Base-by-base conservation (phyloP, 2,329 filamentous ascomycete species). In the Neopestalotiopsis rosae region DNA sequence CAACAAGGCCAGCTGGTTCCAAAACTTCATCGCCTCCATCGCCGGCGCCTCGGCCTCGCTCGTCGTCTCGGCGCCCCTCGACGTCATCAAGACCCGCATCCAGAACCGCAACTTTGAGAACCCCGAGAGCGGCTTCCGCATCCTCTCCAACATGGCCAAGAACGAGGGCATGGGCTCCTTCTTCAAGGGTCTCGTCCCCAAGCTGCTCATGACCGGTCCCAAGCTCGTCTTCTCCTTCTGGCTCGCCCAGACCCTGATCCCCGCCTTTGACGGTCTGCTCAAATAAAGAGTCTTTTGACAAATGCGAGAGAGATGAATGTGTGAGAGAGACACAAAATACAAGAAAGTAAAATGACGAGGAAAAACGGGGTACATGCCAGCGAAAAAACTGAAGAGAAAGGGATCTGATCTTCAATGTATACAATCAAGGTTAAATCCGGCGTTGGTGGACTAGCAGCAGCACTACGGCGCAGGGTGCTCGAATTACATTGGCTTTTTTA, bases 211-310 rank as follows among this genome's bases (percentile, higher is more conserved):
- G 96, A 99, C 96, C 17, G 97, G 96, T 30, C 96, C 96, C 72
- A 99, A 99, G 89, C 89, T 99, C 70, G 96, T 98, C 72, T 99
- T 99, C 87, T 98, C 95, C 71, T 99, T 99, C 91, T 99, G 96
- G 96, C 90, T 99, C 79, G 96, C 96, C 69, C 96, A 99, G 87
- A 98, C 96, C 38, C 87, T 99, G 77, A 99, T 99, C 79, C 96
- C 96, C 65, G 92, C 94, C 52, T 98, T 98, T 81, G 93, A 90
- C 75, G 79, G 75, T 69, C 82, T 82, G 72, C 76, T 87, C 68
- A 78, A 77, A 69, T 79, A 78, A 73, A 80, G 77, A 72, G 3
- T 7, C 24, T 4, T 24, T 20, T 30, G 34, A 38, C 34, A 10
- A 1, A 24, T 32, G 38, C 30, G 32, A 40, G 34, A 38, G 38